Percentiles rank a stretch among this genome's conserved stretches.
Evolutionary conservation across 345 rosid genomes (phyloP).

Genomic region (Hypericum perforatum): DNA sequence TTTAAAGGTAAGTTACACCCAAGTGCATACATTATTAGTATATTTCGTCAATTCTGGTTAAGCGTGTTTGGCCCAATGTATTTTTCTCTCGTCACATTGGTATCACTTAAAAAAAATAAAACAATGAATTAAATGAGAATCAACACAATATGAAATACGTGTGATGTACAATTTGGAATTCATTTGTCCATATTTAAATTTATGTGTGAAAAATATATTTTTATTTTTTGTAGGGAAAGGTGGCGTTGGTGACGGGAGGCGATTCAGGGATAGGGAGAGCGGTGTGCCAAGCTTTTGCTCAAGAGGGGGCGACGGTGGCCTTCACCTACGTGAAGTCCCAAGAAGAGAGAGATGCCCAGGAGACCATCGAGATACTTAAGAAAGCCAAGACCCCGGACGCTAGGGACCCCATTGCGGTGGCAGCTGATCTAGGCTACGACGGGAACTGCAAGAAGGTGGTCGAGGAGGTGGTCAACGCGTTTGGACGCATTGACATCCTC

Average conservation of each 20-base stretch:
- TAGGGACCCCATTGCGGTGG: conserved; percentile 45
- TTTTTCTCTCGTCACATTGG: no score
- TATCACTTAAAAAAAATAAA: no score
- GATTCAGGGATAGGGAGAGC: conserved; percentile 80
- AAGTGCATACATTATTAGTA: no score
- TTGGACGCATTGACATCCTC: conserved; percentile 50
- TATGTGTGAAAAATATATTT: no score
- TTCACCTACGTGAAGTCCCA: conserved; percentile 55
- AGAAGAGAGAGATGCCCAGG: conserved; percentile 64
- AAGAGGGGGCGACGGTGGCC: conserved; percentile 65
- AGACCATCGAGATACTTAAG: conserved; percentile 38
- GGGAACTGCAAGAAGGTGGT: conserved; percentile 57
- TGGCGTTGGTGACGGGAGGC: conserved; percentile 71
- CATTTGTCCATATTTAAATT: no score
- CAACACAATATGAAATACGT: no score
- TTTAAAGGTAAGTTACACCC: no score
- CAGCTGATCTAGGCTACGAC: conserved; percentile 57
- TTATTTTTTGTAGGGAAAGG: conserved; percentile 43
- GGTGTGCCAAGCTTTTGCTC: conserved; percentile 35
- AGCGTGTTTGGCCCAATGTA: no score
- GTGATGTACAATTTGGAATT: no score
- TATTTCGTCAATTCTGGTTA: no score
- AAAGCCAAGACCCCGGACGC: conserved; percentile 37
- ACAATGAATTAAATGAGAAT: no score
- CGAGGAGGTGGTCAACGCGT: conserved; percentile 51